A percentile compares a stretch with the other conserved stretches of the same genome.
These are phyloP conservation scores for Coemansia sp. DNA, from an alignment of 192 early-diverging fungal genomes.

Conservation along the genomic window DNA sequence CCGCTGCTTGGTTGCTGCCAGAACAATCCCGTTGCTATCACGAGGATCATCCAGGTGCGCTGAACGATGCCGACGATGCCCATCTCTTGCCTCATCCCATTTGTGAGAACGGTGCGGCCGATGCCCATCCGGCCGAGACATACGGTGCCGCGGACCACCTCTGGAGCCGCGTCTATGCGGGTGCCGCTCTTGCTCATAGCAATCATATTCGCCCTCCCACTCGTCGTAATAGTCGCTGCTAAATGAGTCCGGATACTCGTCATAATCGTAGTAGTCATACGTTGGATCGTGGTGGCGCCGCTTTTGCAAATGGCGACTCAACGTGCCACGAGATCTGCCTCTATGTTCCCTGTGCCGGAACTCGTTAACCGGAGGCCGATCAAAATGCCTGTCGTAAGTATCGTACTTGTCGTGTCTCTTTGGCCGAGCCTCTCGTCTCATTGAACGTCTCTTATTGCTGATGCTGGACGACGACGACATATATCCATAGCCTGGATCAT, in stretches of 20 bases:
- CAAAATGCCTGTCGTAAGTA: constrained; percentile 23
- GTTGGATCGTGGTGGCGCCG: constrained; percentile 11
- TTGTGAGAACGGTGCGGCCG: background rate
- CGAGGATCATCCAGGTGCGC: constrained; percentile 41
- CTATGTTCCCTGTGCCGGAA: constrained; percentile 22
- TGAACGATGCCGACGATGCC: background rate
- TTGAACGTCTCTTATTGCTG: constrained; percentile 10
- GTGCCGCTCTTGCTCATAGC: constrained; percentile 6
- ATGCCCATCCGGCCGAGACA: background rate
- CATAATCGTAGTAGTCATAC: constrained; percentile 36
- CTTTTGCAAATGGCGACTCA: constrained; percentile 10
- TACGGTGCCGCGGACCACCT: background rate
- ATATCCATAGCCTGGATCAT: constrained; percentile 13
- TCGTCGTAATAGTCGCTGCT: constrained; percentile 34
- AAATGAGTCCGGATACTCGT: constrained; percentile 32
- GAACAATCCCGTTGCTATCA: constrained; percentile 20
- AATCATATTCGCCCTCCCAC: constrained; percentile 18
- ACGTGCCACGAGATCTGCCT: constrained; percentile 8
- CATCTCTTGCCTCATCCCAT: background rate
- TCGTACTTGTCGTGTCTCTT: constrained; percentile 16
- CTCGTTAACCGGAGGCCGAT: constrained; percentile 10
- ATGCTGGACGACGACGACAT: constrained; percentile 17
- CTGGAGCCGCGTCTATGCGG: background rate
- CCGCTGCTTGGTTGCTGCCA: background rate
- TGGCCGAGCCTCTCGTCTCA: constrained; percentile 1